These are phyloP conservation scores for Oehlia diaphana DNA, from an alignment of 192 early-diverging fungal species.

Conservation along the genomic window DNA sequence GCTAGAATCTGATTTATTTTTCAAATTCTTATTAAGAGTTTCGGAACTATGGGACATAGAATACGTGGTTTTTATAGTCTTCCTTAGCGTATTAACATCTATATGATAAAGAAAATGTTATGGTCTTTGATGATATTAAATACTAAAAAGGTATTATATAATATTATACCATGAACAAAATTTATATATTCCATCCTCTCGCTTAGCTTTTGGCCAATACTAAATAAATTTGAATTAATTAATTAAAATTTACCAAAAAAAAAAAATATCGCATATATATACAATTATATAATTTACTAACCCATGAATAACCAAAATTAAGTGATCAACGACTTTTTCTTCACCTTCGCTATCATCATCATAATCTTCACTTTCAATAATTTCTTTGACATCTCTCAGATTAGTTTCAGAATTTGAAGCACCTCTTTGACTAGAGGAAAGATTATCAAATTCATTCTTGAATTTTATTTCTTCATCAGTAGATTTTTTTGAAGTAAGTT, in stretches of 20 bases:
- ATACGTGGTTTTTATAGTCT: constrained; percentile 61
- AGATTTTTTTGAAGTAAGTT: constrained; percentile 46
- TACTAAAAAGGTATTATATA: not conserved
- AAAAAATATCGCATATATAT: too few relatives aligned
- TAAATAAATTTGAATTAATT: constrained; percentile 25
- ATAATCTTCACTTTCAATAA: constrained; percentile 46
- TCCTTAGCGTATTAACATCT: constrained; percentile 72
- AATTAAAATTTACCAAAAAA: not conserved
- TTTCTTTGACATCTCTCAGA: constrained; percentile 40
- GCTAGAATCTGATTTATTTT: not conserved
- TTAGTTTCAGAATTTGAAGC: not conserved
- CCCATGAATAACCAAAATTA: constrained; percentile 84
- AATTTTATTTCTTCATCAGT: constrained; percentile 38
- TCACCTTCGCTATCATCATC: constrained; percentile 48
- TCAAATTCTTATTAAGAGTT: constrained; percentile 23
- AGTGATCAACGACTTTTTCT: constrained; percentile 72
- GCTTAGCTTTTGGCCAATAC: constrained; percentile 80
- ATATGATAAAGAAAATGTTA: not conserved
- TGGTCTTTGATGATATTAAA: not conserved
- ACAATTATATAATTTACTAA: constrained; percentile 22
- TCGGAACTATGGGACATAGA: constrained; percentile 30
- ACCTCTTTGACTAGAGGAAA: not conserved
- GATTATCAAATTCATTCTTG: constrained; percentile 30
- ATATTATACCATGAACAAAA: constrained; percentile 51
- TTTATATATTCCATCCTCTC: constrained; percentile 70